Evolutionary conservation across 257 asterid species (phyloP).

Genomic region (Przewalskia tangutica): DNA sequence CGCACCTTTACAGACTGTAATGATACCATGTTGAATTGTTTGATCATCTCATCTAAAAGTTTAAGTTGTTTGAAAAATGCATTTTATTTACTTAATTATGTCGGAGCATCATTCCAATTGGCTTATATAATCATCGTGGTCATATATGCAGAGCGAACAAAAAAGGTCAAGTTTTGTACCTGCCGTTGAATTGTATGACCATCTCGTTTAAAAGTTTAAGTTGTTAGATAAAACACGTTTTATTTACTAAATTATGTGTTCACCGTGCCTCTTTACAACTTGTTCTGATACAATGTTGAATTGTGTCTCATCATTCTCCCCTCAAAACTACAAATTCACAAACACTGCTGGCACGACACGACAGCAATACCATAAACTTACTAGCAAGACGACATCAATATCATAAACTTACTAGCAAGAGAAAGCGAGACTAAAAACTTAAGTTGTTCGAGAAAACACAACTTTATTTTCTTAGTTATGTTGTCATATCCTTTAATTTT

Average conservation of each 20-base stretch:
- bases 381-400: too few relatives aligned
- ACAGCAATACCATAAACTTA: too few relatives aligned
- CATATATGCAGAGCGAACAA: slow-evolving; percentile 36
- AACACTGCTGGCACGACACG: too few relatives aligned
- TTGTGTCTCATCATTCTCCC: too few relatives aligned
- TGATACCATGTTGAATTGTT: too few relatives aligned
- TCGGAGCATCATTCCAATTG: slow-evolving; percentile 71
- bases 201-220: not conserved
- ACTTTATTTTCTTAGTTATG: slow-evolving; percentile 23
- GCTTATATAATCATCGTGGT: slow-evolving; percentile 47
- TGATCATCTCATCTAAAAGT: too few relatives aligned
- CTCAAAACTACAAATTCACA: too few relatives aligned
- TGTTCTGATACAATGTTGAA: too few relatives aligned
- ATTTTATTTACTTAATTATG: slow-evolving; percentile 24
- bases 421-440: not conserved
- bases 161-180: slow-evolving; percentile 24
- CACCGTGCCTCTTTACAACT: too few relatives aligned
- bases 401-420: too few relatives aligned
- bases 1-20: too few relatives aligned
- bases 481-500: not conserved
- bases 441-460: not conserved
- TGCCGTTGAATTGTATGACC: not conserved
- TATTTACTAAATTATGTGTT: not conserved
- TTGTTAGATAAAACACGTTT: not conserved
- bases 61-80: too few relatives aligned